Evolutionary conservation across 352 stramenopile species (phyloP).

Genomic region (Globisporangium perplexum): DNA sequence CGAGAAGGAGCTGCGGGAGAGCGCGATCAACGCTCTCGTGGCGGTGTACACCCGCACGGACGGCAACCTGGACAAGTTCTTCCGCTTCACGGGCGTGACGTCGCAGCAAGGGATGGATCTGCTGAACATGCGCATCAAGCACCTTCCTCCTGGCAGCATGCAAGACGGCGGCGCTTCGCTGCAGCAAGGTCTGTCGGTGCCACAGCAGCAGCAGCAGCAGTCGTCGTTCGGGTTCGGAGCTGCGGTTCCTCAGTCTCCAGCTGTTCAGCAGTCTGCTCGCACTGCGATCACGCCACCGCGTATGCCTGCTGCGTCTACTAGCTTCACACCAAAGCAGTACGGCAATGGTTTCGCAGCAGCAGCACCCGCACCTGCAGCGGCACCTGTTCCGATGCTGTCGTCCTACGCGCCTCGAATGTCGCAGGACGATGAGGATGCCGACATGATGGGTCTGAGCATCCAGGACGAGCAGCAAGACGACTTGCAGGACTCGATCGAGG

Average conservation of each 20-base stretch:
- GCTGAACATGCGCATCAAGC: constrained; percentile 67
- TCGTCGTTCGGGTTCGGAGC: not conserved
- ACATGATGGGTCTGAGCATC: constrained; percentile 39
- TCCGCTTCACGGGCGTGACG: constrained; percentile 60
- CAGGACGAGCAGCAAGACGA: constrained; percentile 11
- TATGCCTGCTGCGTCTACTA: constrained; percentile 15
- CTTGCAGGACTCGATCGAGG: constrained; percentile 24
- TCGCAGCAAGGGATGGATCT: constrained; percentile 82
- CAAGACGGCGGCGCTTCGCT: constrained; percentile 7
- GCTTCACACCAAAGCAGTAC: constrained; percentile 11
- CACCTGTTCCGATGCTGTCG: not conserved
- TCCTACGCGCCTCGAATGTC: constrained; percentile 3
- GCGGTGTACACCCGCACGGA: constrained; percentile 65
- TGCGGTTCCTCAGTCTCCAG: not conserved
- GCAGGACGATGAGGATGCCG: constrained; percentile 43
- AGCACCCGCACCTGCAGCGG: not conserved
- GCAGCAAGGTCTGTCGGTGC: not conserved
- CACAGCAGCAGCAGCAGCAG: not conserved
- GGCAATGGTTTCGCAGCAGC: not conserved
- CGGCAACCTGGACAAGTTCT: constrained; percentile 73
- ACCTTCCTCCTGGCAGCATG: constrained; percentile 45
- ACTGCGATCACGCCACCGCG: constrained; percentile 9
- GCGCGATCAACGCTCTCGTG: constrained; percentile 62
- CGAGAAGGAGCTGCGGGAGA: constrained; percentile 83
- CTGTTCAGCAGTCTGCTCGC: not conserved